Percentiles rank a stretch among this genome's conserved stretches.
Conservation (phyloP, 345 rosid genomes). For the Triadica sebifera region DNA sequence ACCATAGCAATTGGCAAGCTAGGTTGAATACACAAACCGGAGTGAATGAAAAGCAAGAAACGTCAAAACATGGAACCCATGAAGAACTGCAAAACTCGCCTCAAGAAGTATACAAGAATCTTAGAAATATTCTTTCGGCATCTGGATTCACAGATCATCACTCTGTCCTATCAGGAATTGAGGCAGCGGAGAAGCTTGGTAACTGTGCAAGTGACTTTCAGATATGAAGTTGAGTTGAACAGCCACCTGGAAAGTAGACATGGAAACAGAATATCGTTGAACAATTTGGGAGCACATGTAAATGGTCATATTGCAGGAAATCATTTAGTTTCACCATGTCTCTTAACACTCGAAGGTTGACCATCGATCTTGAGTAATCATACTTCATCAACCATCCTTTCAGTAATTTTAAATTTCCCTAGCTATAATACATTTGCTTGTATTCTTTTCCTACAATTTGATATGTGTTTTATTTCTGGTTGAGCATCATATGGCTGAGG, state of each 20-base stretch:
- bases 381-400: not conserved
- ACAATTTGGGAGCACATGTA: not conserved
- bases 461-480: too few species aligned
- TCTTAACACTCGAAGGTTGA: not conserved
- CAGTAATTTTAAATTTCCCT: not conserved
- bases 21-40: conserved; percentile 15
- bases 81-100: conserved; percentile 13
- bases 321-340: not conserved
- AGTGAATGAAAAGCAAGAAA: conserved; percentile 16
- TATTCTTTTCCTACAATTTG: too few species aligned
- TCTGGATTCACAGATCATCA: conserved; percentile 26
- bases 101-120: conserved; percentile 34
- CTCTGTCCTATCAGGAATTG: conserved; percentile 37
- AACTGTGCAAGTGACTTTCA: conserved; percentile 55
- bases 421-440: not conserved
- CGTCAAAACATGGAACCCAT: conserved; percentile 14
- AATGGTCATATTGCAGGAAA: not conserved
- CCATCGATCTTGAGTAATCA: not conserved
- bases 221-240: conserved; percentile 34
- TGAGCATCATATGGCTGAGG: not conserved
- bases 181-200: conserved; percentile 48
- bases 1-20: conserved; percentile 4
- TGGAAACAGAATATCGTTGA: not conserved
- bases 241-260: conserved; percentile 4
- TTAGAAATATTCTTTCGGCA: conserved; percentile 30